phyloP scores from a whole-genome alignment of 176 grass and related monocot species.

The Areca catechu region DNA sequence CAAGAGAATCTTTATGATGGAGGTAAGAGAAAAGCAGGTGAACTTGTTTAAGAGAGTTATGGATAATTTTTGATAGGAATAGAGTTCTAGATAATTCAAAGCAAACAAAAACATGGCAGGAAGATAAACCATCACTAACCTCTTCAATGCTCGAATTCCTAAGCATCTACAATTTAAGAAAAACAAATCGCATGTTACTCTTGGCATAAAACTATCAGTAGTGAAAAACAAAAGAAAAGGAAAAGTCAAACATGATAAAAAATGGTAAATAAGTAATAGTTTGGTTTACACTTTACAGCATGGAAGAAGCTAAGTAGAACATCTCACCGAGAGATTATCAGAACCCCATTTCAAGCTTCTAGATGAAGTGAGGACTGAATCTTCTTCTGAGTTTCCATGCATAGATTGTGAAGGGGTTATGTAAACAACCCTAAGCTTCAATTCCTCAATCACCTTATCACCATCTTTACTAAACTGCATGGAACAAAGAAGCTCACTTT shows the following conservation, averaged over 20 bases:
- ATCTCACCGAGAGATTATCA: conserved; percentile 62
- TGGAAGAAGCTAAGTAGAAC: background rate
- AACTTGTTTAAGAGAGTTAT: too few relatives aligned
- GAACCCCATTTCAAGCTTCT: conserved; percentile 12
- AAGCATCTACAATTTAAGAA: conserved; percentile 45
- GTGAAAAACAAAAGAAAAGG: conserved; percentile 9
- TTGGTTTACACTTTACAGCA: background rate
- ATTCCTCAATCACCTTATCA: conserved; percentile 79
- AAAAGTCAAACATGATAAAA: conserved; percentile 20
- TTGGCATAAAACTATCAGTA: too few relatives aligned
- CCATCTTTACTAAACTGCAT: conserved; percentile 81
- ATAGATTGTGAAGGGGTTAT: conserved; percentile 23
- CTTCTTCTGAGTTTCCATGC: conserved; percentile 33
- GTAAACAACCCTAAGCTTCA: conserved; percentile 92
- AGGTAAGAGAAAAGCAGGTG: too few relatives aligned
- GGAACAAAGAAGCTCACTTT: background rate
- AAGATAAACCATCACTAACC: conserved; percentile 23
- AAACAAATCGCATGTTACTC: too few relatives aligned
- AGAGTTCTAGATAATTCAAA: too few relatives aligned
- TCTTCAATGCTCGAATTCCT: conserved; percentile 69
- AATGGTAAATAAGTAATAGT: conserved; percentile 3
- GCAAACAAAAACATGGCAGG: too few relatives aligned
- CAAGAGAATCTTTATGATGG: too few relatives aligned
- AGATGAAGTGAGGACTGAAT: conserved; percentile 50
- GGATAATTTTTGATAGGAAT: too few relatives aligned